Base-by-base conservation (phyloP, 352 stramenopile species). In the Pythium brassicae region DNA sequence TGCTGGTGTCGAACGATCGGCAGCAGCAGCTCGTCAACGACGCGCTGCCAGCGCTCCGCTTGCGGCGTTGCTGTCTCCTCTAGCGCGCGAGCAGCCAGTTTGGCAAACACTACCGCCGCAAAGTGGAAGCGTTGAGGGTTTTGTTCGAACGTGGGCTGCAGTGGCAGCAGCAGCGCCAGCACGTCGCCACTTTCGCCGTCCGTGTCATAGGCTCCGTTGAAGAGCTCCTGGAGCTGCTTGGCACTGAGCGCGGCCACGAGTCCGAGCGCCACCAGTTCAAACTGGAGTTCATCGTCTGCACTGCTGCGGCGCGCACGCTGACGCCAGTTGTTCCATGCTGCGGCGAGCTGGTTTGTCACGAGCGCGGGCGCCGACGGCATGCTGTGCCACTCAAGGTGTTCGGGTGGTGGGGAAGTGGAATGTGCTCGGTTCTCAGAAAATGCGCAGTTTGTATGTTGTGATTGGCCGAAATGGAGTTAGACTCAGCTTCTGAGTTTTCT, bases 251-350 rank as follows among this genome's bases (percentile, higher is more conserved):
- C 29, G 3, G 62, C 37, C 17, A 25, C 61, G 42, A 86, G 44
- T 0, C 76, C 76, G 26, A 65, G 67, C 25, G 76, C 73, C 32
- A 86, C 59, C 14, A 83, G 68, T 48, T 82, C 74, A 44, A 75
- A 86, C 68, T 90, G 76, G 19, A 47, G 46, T 66, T 89, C 76
- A 7, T 70, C 55, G 45, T 72, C 57, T 20, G 50, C 53, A 20
- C 35, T 59, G 34, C 40, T 47, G 58, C 42, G 56, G 50, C 2
- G n/a, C 22, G 3, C 22, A 50, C n/a, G 3, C 15, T 17, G 11
- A 48, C 12, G 14, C 32, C 37, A 17, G 29, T 42, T 12, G 22
- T 15, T 37, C 25, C 32, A 3, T 25, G 22, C 54, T 49, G 42
- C 6, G 39, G 42, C 0, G 12, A 19, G 22, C n/a, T 20, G 34